These are phyloP conservation scores for Aphanomyces stellatus DNA, from an alignment of 352 stramenopile genomes.

Conservation along the genomic window DNA sequence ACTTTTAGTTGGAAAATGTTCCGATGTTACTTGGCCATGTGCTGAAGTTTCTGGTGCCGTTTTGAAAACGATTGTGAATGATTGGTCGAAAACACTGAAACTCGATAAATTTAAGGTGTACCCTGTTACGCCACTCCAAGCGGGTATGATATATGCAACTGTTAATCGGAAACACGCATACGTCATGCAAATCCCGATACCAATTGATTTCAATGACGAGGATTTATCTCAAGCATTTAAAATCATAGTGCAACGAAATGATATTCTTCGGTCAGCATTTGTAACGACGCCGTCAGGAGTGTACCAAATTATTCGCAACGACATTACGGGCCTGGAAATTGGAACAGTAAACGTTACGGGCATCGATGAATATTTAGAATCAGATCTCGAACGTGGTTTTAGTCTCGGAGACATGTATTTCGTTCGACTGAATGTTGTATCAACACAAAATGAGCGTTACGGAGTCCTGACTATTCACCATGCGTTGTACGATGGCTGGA, in stretches of 20 bases:
- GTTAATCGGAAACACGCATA: not conserved
- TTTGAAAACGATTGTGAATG: no score
- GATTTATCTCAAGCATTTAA: not conserved
- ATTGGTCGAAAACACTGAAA: not conserved
- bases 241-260: not conserved
- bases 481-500: not conserved
- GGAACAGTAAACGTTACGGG: not conserved
- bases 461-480: not conserved
- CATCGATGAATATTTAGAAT: not conserved
- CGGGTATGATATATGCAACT: not conserved
- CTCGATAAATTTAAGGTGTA: not conserved
- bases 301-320: not conserved
- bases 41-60: no score
- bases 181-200: not conserved
- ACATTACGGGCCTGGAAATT: not conserved
- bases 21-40: no score
- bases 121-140: not conserved
- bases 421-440: not conserved
- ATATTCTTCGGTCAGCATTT: not conserved
- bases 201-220: not conserved
- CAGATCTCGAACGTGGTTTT: not conserved
- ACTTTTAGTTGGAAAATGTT: no score
- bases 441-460: not conserved
- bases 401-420: not conserved
- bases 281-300: not conserved